phyloP scores from a whole-genome alignment of 2,329 filamentous ascomycete genomes.

The Xylariaceae sp. region DNA sequence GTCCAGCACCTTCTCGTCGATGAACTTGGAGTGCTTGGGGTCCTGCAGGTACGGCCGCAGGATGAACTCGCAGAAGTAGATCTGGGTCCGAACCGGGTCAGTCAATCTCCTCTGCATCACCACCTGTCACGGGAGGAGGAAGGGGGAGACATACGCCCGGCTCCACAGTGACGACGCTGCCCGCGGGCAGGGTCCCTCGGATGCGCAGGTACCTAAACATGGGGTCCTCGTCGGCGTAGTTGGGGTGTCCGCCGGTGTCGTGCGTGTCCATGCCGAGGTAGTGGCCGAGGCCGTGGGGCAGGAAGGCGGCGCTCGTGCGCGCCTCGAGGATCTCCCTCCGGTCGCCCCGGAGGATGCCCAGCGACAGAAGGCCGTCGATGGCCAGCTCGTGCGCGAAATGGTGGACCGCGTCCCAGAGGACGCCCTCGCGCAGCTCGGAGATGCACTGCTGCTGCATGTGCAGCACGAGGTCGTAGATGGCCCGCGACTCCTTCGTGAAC shows the following conservation, averaged over 20 bases:
- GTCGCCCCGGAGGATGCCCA: constrained; percentile 66
- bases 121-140: not conserved
- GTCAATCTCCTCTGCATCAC: not conserved
- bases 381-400: constrained; percentile 71
- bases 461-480: constrained; percentile 77
- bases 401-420: constrained; percentile 77
- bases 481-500: constrained; percentile 61
- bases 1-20: constrained; percentile 64
- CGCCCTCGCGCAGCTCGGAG: constrained; percentile 61
- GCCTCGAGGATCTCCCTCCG: constrained; percentile 67
- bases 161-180: constrained; percentile 87
- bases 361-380: constrained; percentile 66
- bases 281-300: constrained; percentile 86
- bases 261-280: constrained; percentile 92
- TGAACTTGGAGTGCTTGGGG: constrained; percentile 65
- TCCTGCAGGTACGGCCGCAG: constrained; percentile 72
- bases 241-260: constrained; percentile 71
- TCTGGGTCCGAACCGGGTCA: constrained; percentile 32
- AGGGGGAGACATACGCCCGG: constrained; percentile 58
- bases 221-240: constrained; percentile 69
- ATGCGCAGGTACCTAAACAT: constrained; percentile 86
- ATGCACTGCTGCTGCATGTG: constrained; percentile 81
- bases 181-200: constrained; percentile 64
- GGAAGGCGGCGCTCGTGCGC: constrained; percentile 81
- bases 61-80: constrained; percentile 89